Conservation (phyloP, 2,329 filamentous ascomycete species). For the Hypomyces rosellus region DNA sequence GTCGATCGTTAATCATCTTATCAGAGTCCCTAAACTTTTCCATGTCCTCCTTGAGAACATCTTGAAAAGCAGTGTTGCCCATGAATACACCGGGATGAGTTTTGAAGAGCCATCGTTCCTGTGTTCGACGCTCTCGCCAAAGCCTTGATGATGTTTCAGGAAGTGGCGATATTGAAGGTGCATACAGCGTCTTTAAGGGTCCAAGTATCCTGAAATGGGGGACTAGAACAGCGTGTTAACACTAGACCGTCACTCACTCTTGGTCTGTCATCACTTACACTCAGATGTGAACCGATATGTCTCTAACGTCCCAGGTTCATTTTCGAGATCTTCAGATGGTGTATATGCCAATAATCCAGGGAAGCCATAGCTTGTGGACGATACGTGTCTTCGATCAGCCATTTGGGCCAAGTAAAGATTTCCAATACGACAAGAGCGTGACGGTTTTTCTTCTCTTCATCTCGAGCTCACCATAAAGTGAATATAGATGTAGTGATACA, state of each 20-base stretch:
- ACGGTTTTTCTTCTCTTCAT: constrained; percentile 27
- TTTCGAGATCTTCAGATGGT: constrained; percentile 17
- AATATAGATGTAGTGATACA: neutral
- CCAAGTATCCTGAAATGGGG: constrained; percentile 28
- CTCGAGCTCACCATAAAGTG: constrained; percentile 18
- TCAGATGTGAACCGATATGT: constrained; percentile 24
- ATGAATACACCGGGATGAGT: constrained; percentile 44
- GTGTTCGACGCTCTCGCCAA: constrained; percentile 27
- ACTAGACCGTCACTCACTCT: neutral
- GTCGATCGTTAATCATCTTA: constrained; percentile 15
- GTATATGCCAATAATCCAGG: constrained; percentile 28
- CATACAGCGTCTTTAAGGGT: constrained; percentile 28
- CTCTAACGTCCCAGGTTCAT: constrained; percentile 23
- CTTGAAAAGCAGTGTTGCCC: constrained; percentile 27
- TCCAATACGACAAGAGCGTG: constrained; percentile 22
- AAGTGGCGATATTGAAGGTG: constrained; percentile 23
- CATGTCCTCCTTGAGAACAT: constrained; percentile 32
- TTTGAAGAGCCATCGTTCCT: constrained; percentile 45
- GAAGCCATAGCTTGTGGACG: constrained; percentile 28
- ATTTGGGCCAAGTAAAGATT: constrained; percentile 28
- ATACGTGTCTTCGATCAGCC: constrained; percentile 29
- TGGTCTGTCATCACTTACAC: constrained; percentile 8
- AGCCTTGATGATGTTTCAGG: constrained; percentile 20
- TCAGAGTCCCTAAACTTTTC: constrained; percentile 23
- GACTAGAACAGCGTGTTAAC: constrained; percentile 15